phyloP scores from a whole-genome alignment of 257 asterid genomes.

The Solanum tacnaense region DNA sequence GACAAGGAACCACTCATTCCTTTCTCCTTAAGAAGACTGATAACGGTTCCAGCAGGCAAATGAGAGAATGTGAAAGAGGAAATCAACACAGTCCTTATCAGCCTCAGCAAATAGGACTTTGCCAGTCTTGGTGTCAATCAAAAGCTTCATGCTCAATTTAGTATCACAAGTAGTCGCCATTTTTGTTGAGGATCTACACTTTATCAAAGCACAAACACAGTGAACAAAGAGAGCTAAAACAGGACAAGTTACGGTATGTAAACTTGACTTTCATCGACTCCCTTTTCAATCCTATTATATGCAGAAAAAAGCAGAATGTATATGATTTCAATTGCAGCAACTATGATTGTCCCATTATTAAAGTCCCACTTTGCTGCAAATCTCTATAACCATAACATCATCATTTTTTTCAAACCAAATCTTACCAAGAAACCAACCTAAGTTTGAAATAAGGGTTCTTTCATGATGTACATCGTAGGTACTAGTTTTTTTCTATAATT shows the following conservation, averaged over 20 bases:
- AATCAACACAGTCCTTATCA: not conserved
- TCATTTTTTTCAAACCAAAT: not conserved
- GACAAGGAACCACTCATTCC: constrained; percentile 16
- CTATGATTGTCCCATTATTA: not conserved
- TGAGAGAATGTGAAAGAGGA: constrained; percentile 16
- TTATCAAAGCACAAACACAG: no score
- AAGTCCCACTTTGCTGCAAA: no score
- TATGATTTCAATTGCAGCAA: not conserved
- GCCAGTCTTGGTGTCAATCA: constrained; percentile 13
- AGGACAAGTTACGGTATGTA: no score
- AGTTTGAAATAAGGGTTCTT: no score
- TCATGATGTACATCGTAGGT: no score
- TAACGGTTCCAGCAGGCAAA: constrained; percentile 12
- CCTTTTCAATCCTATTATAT: not conserved
- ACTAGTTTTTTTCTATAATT: no score
- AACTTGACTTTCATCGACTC: no score
- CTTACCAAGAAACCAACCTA: no score
- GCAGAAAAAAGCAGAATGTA: not conserved
- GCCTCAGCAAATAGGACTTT: constrained; percentile 36
- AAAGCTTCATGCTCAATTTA: constrained; percentile 26
- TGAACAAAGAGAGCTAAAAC: no score
- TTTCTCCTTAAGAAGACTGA: constrained; percentile 1
- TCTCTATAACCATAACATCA: no score
- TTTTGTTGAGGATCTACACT: not conserved
- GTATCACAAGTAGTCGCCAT: not conserved